Base-by-base conservation (phyloP, 2,329 filamentous ascomycete species). In the Penicillium expansum region DNA sequence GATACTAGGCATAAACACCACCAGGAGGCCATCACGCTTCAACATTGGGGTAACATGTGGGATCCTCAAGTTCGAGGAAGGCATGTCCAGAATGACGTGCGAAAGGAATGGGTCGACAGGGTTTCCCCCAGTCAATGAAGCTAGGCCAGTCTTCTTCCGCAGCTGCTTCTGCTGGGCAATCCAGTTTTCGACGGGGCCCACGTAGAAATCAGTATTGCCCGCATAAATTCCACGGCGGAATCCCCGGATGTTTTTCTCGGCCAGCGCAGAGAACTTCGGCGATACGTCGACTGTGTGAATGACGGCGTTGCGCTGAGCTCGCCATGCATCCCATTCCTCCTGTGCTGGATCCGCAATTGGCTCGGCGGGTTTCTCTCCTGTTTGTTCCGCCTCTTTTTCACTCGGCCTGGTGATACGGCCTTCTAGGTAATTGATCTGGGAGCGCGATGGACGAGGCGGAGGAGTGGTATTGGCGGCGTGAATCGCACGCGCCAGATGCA, bases 1-100 rank as follows among this genome's bases (percentile, higher is more conserved):
- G 57, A 94, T 85, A 64, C 86, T 90, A 0, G 90, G 90, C 62
- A 85, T 86, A 75, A 92, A 94, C 1, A 91, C 80, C 14, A 88
- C 78, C 32, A 93, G 76, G 9, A 83, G 76, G 0, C 86, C 89
- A 66, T 89, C 83, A 1, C 82, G 79, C 38, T 82, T 83, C 52
- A 94, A 73, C 14, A 86, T 83, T 1, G 72, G 72, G 0, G 75
- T 70, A 20, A 80, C 74, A 60, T 79, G 74, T 1, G 75, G 68
- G 38, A 81, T 77, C 43, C 75, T 79, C 11, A 70, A 62, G 51
- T 90, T 78, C 2, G 86, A 82, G 30, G 79, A 80, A 0, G 90
- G 89, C 57, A 94, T 80, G 69, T 94, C 90, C 20, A 94, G 79
- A 59, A 93, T 83, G 0, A 85, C 87, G 67, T 89, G 85, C 4